Conservation (phyloP, 2,329 filamentous ascomycete genomes). For the Cladorrhinum sp. region DNA sequence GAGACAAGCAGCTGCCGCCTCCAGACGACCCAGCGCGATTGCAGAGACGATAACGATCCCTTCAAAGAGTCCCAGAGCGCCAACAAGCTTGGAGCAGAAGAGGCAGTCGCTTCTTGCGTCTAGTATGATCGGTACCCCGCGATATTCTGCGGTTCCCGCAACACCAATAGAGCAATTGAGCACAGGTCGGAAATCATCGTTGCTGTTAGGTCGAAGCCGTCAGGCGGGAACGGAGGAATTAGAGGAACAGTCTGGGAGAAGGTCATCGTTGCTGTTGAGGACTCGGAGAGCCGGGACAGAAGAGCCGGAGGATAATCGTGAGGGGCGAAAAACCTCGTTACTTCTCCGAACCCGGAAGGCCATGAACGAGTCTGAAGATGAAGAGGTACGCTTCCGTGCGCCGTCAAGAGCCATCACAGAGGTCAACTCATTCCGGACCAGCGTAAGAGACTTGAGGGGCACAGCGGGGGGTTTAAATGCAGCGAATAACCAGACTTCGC, state of each 20-base stretch:
- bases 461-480: conserved; percentile 36
- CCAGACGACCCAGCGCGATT: conserved; percentile 42
- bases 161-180: conserved; percentile 39
- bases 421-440: conserved; percentile 38
- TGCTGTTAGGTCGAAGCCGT: conserved; percentile 42
- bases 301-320: conserved; percentile 43
- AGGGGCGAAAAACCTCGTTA: conserved; percentile 47
- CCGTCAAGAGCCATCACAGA: conserved; percentile 60
- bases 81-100: conserved; percentile 54
- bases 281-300: conserved; percentile 46
- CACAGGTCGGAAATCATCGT: conserved; percentile 51
- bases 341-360: conserved; percentile 46
- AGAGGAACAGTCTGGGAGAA: conserved; percentile 45
- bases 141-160: conserved; percentile 38
- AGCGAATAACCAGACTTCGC: conserved; percentile 8
- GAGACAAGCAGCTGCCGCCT: conserved; percentile 29
- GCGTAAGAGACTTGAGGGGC: conserved; percentile 40
- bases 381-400: conserved; percentile 50
- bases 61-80: conserved; percentile 37
- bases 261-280: conserved; percentile 49
- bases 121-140: conserved; percentile 42
- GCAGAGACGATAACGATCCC: conserved; percentile 40
- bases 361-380: conserved; percentile 42
- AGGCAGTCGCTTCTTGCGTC: conserved; percentile 46
- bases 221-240: conserved; percentile 50